Conservation (phyloP, 116 monocot species). For the Phalaenopsis hybrid region DNA sequence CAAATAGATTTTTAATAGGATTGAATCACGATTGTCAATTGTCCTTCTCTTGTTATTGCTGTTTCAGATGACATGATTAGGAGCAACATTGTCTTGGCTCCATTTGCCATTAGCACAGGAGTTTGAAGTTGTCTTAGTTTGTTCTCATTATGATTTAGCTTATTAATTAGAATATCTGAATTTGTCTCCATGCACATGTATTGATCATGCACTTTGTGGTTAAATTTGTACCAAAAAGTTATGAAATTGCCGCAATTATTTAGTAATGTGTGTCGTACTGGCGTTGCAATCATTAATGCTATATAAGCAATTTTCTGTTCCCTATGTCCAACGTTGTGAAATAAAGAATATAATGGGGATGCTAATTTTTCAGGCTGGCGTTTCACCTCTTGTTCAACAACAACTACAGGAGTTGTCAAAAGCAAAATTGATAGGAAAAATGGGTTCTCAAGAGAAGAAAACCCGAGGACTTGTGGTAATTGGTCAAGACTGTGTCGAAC, state of each 20-base stretch:
- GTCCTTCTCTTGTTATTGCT: background rate
- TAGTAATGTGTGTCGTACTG: background rate
- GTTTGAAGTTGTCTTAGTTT: background rate
- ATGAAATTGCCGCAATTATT: background rate
- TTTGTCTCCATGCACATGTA: background rate
- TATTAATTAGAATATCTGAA: background rate
- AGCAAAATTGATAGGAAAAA: conserved; percentile 15
- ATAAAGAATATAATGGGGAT: background rate
- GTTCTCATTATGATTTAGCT: background rate
- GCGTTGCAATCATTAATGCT: background rate
- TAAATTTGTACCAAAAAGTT: background rate
- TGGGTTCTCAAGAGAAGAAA: conserved; percentile 26
- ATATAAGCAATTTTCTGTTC: background rate
- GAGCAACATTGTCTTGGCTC: background rate
- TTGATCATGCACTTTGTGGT: background rate
- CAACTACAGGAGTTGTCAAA: conserved; percentile 74
- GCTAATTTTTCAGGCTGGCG: conserved; percentile 51
- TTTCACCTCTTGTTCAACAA: conserved; percentile 64
- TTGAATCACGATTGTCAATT: background rate
- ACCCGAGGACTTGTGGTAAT: conserved; percentile 50
- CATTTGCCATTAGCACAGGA: background rate
- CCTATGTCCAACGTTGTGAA: background rate
- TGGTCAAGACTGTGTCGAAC: conserved; percentile 85
- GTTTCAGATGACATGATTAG: background rate
- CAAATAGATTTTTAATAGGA: background rate